Base-by-base conservation (phyloP, 495 filamentous ascomycete genomes). In the Aspergillus homomorphus region DNA sequence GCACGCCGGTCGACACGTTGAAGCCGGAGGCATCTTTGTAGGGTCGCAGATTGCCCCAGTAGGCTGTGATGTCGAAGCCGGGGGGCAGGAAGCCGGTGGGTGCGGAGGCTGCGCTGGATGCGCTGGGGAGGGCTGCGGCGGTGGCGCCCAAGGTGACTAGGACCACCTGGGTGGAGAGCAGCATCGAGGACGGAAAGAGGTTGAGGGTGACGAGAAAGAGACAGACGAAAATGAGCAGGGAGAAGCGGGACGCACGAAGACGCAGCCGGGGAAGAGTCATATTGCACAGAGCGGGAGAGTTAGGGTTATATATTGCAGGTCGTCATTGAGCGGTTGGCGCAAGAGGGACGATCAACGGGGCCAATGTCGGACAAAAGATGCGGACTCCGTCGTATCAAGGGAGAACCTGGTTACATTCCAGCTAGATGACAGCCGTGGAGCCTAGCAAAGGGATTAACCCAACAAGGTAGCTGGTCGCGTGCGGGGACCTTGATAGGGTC, bases 21-120 rank as follows among this genome's bases (percentile, higher is more conserved):
- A 79, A 78, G n/a, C 67, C 57, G 0, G 51, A 18, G 15, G 76
- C 73, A 48, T 82, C 78, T 0, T 59, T 60, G 62, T 81, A 84
- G 1, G 76, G 73, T 22, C 74, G 73, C 9, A 83, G 60, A 45
- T 82, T 76, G 19, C 71, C 78, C 78, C 76, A 82, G 62, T 65
- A 70, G 2, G 53, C 63, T 20, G 62, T 69, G 50, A 72, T 70
- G 49, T 75, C 72, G 54, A 75, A 74, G 1, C 71, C 72, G 1
- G 69, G 69, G 1, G 70, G 59, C 46, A 65, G 73, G 12, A 63
- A 46, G 0, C 69, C 72, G 4, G 73, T 74, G 1, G 73, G 71
- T 8, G 56, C 56, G 15, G 62, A 38, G 4, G 62, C 49, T 4
- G 45, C 20, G 45, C 12, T 6, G 45, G 45, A 22, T 7, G 20